A percentile compares a stretch with the other conserved stretches of the same genome.
Conservation (phyloP, 192 early-diverging fungal genomes). For the Ambispora gerdemannii region DNA sequence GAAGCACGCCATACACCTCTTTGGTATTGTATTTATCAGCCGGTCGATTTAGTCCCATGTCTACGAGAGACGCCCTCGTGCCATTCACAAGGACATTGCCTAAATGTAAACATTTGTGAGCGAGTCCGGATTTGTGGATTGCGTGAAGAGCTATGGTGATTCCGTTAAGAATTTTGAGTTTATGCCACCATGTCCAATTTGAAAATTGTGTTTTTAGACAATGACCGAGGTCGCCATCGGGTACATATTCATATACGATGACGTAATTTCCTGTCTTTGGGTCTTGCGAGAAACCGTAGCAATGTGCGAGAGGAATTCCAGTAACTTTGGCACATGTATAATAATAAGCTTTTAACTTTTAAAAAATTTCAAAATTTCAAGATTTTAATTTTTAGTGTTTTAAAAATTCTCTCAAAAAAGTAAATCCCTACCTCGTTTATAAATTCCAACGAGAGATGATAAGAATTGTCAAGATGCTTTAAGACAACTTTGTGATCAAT, state of each 20-base stretch:
- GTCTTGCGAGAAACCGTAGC: conserved; percentile 15
- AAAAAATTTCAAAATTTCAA: not conserved
- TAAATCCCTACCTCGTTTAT: not conserved
- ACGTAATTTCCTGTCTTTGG: conserved; percentile 35
- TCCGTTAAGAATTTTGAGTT: conserved; percentile 34
- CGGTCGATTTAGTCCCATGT: conserved; percentile 38
- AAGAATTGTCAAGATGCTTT: not conserved
- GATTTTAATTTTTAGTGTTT: not conserved
- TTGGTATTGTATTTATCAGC: conserved; percentile 30
- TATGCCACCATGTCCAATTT: conserved; percentile 30
- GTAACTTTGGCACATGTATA: not conserved
- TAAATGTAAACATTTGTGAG: conserved; percentile 35
- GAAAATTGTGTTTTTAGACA: conserved; percentile 34
- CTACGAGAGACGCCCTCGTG: conserved; percentile 26
- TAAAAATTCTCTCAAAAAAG: not conserved
- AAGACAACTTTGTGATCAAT: not conserved
- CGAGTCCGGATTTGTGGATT: conserved; percentile 40
- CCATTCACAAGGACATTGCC: conserved; percentile 9
- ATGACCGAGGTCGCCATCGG: conserved; percentile 35
- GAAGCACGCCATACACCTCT: conserved; percentile 37
- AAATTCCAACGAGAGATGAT: not conserved
- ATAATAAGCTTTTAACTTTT: not conserved
- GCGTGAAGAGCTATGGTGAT: conserved; percentile 37
- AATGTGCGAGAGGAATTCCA: not conserved
- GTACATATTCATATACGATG: conserved; percentile 39